These are phyloP conservation scores for Paramyrothecium roridum DNA, from an alignment of 2,329 filamentous ascomycete species.

Conservation along the genomic window DNA sequence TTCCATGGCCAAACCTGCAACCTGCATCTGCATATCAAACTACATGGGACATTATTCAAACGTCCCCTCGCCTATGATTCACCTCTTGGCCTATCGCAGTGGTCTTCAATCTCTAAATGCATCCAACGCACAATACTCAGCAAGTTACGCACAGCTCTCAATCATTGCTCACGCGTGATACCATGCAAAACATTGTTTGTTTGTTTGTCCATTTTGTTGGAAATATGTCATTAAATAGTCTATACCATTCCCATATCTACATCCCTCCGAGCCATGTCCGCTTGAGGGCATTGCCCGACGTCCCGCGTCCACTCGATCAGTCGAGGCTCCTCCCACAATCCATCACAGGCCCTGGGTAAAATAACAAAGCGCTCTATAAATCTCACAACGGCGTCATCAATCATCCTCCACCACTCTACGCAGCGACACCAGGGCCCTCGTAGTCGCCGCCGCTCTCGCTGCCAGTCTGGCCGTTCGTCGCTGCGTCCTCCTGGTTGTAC, in stretches of 20 bases:
- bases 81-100: no score
- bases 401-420: constrained; percentile 24
- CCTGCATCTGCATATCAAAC: no score
- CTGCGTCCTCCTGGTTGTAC: constrained; percentile 53
- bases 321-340: not conserved
- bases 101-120: no score
- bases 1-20: no score
- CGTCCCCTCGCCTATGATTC: no score
- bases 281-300: not conserved
- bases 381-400: constrained; percentile 9
- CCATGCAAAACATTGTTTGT: not conserved
- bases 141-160: not conserved
- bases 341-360: not conserved
- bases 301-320: not conserved
- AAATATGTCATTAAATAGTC: not conserved
- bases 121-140: no score
- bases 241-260: not conserved
- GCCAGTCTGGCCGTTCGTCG: constrained; percentile 25
- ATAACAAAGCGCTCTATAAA: constrained; percentile 7
- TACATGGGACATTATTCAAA: no score
- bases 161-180: no score
- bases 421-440: constrained; percentile 38
- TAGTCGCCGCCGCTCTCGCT: constrained; percentile 38
- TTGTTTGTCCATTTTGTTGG: not conserved
- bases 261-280: not conserved